These are phyloP conservation scores for Daldinia decipiens DNA, from an alignment of 495 filamentous ascomycete genomes.

Conservation along the genomic window DNA sequence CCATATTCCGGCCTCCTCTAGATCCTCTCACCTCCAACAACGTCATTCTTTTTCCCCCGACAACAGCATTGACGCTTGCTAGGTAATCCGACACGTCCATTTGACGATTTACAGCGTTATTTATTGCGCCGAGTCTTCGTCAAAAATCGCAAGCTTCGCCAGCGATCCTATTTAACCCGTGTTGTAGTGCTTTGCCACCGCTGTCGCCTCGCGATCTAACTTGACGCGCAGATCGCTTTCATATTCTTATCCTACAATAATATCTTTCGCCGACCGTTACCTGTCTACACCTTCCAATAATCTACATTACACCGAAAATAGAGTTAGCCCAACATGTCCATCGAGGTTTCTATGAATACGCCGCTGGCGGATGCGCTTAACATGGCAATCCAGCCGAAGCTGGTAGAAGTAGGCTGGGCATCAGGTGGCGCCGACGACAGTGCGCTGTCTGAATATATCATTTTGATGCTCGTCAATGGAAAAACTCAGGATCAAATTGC, in stretches of 20 bases:
- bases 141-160: neutral
- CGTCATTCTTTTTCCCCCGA: slow-evolving; percentile 40
- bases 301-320: neutral
- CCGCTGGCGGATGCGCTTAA: slow-evolving; percentile 85
- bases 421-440: slow-evolving; percentile 81
- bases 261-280: slow-evolving; percentile 10
- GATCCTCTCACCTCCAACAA: slow-evolving; percentile 38
- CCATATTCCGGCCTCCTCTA: slow-evolving; percentile 40
- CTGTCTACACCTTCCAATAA: slow-evolving; percentile 14
- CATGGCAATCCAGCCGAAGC: slow-evolving; percentile 84
- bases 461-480: slow-evolving; percentile 94
- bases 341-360: slow-evolving; percentile 75
- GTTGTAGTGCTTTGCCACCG: slow-evolving; percentile 36
- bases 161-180: slow-evolving; percentile 2
- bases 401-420: slow-evolving; percentile 94
- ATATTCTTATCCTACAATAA: neutral
- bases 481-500: slow-evolving; percentile 91
- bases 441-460: slow-evolving; percentile 92
- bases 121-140: slow-evolving; percentile 8
- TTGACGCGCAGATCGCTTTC: slow-evolving; percentile 29
- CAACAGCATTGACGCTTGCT: slow-evolving; percentile 17
- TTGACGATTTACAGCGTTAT: neutral
- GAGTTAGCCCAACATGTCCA: slow-evolving; percentile 65
- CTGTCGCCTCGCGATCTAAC: slow-evolving; percentile 18
- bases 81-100: slow-evolving; percentile 1